Percentiles rank a stretch among this genome's conserved stretches.
These are phyloP conservation scores for Trichoderma koningii DNA, from an alignment of 2,329 filamentous ascomycete species.

Conservation along the genomic window DNA sequence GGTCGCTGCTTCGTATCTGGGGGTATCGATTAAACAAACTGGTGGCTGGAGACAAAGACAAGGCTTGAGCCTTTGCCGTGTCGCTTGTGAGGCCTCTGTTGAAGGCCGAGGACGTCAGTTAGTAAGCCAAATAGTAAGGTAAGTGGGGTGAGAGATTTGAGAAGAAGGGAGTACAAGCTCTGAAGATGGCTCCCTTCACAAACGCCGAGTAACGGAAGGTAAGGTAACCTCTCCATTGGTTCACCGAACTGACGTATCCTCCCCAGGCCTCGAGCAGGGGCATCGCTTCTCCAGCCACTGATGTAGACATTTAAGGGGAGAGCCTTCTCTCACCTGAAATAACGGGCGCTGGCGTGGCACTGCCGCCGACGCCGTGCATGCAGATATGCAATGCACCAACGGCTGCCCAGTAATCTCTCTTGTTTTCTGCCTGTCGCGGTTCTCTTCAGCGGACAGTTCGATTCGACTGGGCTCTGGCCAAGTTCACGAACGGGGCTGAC, in stretches of 20 bases:
- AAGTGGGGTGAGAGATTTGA: background rate
- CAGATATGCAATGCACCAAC: constrained; percentile 5
- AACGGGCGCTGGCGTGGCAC: constrained; percentile 23
- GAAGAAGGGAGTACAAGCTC: background rate
- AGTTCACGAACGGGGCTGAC: constrained; percentile 4
- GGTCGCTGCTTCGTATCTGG: too few species aligned
- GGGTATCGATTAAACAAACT: too few species aligned
- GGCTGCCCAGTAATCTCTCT: too few species aligned
- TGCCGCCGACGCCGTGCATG: constrained; percentile 21
- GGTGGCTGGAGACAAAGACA: too few species aligned
- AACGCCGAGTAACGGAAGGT: background rate
- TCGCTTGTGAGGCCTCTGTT: too few species aligned
- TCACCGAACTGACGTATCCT: background rate
- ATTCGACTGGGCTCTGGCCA: background rate
- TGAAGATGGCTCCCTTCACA: background rate
- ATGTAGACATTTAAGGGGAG: constrained; percentile 6
- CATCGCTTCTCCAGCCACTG: constrained; percentile 17
- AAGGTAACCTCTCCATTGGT: background rate
- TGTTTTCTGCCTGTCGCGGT: background rate
- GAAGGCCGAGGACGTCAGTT: too few species aligned
- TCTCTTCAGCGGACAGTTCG: constrained; percentile 5
- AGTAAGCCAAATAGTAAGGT: too few species aligned
- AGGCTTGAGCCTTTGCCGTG: too few species aligned
- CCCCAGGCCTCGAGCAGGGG: background rate
- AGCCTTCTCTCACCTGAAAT: constrained; percentile 13